Percentiles rank a stretch among this genome's conserved stretches.
Evolutionary conservation across 2,329 filamentous ascomycete genomes (phyloP).

Genomic region (Trichoderma breve): DNA sequence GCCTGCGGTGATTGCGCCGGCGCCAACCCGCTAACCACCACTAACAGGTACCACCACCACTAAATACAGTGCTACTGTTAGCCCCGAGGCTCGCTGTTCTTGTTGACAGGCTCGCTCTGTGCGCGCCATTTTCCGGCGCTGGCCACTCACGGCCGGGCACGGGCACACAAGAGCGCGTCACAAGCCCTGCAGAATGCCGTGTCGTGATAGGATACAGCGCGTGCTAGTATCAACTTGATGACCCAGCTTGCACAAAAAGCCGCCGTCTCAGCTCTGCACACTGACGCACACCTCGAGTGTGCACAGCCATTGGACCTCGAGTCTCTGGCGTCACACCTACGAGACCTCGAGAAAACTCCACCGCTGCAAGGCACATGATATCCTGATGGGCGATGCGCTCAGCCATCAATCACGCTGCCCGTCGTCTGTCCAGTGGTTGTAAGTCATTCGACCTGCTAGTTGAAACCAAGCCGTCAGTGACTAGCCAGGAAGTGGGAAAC

Average conservation of each 20-base stretch:
- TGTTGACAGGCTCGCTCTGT: constrained; percentile 14
- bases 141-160: constrained; percentile 23
- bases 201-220: constrained; percentile 30
- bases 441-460: neutral
- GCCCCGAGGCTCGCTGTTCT: neutral
- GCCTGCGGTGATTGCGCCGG: constrained; percentile 2
- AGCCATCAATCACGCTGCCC: neutral
- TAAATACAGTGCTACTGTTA: constrained; percentile 3
- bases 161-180: constrained; percentile 36
- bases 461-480: constrained; percentile 7
- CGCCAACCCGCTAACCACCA: constrained; percentile 12
- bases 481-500: constrained; percentile 1
- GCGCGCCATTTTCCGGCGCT: constrained; percentile 22
- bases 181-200: constrained; percentile 38
- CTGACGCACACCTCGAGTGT: constrained; percentile 19
- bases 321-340: constrained; percentile 19
- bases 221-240: neutral
- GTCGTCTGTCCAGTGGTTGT: neutral
- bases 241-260: constrained; percentile 27
- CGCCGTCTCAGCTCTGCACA: constrained; percentile 20
- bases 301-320: constrained; percentile 22
- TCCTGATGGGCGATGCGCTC: constrained; percentile 14
- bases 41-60: constrained; percentile 7
- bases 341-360: neutral
- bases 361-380: constrained; percentile 26